Evolutionary conservation across 805 yeast genomes (phyloP).

Genomic region (Ogataea ramenticola): DNA sequence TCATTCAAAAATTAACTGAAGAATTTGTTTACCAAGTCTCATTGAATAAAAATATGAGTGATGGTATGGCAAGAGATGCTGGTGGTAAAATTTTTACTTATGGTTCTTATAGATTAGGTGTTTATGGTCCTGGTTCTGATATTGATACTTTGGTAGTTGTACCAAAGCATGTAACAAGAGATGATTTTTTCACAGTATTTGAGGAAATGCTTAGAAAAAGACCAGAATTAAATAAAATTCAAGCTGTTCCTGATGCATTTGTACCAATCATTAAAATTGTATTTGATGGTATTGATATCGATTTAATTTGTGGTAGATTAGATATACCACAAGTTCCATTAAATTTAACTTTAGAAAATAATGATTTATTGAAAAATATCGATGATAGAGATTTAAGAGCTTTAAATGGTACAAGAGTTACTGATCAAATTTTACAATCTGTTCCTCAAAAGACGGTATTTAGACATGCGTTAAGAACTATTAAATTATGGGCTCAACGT

Average conservation of each 20-base stretch:
- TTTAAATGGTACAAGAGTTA: conserved; percentile 92
- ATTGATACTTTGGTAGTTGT: conserved; percentile 95
- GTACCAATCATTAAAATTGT: conserved; percentile 94
- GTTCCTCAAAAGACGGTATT: conserved; percentile 93
- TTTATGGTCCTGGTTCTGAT: conserved; percentile 97
- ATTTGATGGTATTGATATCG: conserved; percentile 88
- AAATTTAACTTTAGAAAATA: conserved; percentile 71
- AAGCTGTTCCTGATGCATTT: conserved; percentile 93
- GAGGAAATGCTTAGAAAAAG: conserved; percentile 60
- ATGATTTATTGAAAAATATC: conserved; percentile 74
- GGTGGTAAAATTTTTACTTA: conserved; percentile 97
- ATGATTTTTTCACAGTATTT: conserved; percentile 82
- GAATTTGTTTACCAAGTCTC: conserved; percentile 83
- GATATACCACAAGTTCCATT: conserved; percentile 80
- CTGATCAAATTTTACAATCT: conserved; percentile 82
- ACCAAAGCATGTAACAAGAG: conserved; percentile 90
- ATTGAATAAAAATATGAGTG: conserved; percentile 81
- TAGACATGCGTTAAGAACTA: conserved; percentile 85
- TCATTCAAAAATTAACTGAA: conserved; percentile 65
- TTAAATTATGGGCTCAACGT: conserved; percentile 94
- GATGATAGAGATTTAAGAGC: conserved; percentile 91
- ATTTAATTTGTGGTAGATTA: conserved; percentile 76
- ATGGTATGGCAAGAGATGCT: conserved; percentile 95
- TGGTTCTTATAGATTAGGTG: conserved; percentile 93
- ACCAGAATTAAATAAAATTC: conserved; percentile 82